Conservation (phyloP, 2,329 filamentous ascomycete species). For the Aureobasidium subglaciale region DNA sequence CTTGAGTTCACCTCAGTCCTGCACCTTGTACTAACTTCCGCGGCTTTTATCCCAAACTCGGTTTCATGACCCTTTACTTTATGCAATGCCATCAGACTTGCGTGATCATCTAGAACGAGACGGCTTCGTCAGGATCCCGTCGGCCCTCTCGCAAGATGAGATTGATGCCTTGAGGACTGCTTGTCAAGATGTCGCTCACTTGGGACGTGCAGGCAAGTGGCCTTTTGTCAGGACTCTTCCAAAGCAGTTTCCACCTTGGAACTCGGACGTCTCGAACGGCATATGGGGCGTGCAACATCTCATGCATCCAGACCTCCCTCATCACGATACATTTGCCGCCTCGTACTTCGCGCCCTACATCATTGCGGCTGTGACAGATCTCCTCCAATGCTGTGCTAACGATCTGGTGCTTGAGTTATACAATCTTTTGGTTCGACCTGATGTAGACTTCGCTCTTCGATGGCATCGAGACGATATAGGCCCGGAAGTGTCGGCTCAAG, state of each 20-base stretch:
- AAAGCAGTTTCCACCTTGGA: slow-evolving; percentile 89
- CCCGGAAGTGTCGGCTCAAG: slow-evolving; percentile 54
- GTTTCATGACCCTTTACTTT: not conserved
- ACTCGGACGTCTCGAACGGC: slow-evolving; percentile 48
- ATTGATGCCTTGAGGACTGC: slow-evolving; percentile 55
- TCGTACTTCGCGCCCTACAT: slow-evolving; percentile 66
- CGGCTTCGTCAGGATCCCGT: slow-evolving; percentile 69
- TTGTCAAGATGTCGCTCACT: slow-evolving; percentile 48
- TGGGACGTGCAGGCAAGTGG: slow-evolving; percentile 67
- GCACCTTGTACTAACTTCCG: not conserved
- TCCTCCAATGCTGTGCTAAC: slow-evolving; percentile 49
- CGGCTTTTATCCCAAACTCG: not conserved
- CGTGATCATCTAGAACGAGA: slow-evolving; percentile 55
- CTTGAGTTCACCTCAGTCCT: not conserved
- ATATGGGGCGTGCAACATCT: slow-evolving; percentile 91
- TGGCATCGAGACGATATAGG: slow-evolving; percentile 85
- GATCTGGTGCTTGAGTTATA: slow-evolving; percentile 80
- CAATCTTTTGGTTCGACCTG: slow-evolving; percentile 74
- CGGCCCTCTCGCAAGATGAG: slow-evolving; percentile 51
- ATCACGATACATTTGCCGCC: slow-evolving; percentile 52
- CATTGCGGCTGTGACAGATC: slow-evolving; percentile 54
- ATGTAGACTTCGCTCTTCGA: slow-evolving; percentile 61
- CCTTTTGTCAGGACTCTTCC: slow-evolving; percentile 75
- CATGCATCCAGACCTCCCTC: slow-evolving; percentile 63
- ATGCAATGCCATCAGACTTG: slow-evolving; percentile 26